A percentile compares a stretch with the other conserved stretches of the same genome.
Conservation (phyloP, 2,329 filamentous ascomycete species). For the Sporothrix humicola region DNA sequence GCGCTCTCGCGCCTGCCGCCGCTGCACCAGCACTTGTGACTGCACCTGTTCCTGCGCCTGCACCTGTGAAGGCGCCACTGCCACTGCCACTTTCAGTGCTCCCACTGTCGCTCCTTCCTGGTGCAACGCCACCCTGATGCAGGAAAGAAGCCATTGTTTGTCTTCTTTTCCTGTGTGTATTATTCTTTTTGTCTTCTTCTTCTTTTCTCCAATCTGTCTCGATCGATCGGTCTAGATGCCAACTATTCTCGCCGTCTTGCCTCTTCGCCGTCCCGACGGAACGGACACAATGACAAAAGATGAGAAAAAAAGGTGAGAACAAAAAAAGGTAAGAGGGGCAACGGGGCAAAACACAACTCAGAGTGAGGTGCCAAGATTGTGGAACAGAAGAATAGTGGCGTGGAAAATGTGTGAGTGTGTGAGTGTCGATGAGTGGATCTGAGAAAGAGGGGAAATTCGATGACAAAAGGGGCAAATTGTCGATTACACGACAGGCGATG, state of each 20-base stretch:
- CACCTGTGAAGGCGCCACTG: background rate
- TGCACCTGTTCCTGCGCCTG: background rate
- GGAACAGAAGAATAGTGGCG: background rate
- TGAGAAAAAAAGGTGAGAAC: background rate
- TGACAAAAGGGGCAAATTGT: background rate
- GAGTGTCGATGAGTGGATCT: too few species aligned
- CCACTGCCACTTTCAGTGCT: slow-evolving; percentile 4
- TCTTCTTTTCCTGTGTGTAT: background rate
- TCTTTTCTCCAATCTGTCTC: background rate
- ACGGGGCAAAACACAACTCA: background rate
- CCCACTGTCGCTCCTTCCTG: background rate
- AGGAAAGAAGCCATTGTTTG: slow-evolving; percentile 13
- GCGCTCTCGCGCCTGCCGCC: background rate
- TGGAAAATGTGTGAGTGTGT: background rate
- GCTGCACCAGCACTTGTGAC: background rate
- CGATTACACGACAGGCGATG: slow-evolving; percentile 11
- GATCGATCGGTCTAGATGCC: background rate
- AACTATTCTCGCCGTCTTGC: background rate
- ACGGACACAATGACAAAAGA: background rate
- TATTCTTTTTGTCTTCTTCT: background rate
- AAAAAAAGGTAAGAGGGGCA: background rate
- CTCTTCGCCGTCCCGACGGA: background rate
- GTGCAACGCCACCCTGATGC: background rate
- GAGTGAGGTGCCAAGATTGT: background rate
- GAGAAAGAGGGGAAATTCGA: too few species aligned